Evolutionary conservation across 345 rosid species (phyloP).

Genomic region (Brassica cretica): DNA sequence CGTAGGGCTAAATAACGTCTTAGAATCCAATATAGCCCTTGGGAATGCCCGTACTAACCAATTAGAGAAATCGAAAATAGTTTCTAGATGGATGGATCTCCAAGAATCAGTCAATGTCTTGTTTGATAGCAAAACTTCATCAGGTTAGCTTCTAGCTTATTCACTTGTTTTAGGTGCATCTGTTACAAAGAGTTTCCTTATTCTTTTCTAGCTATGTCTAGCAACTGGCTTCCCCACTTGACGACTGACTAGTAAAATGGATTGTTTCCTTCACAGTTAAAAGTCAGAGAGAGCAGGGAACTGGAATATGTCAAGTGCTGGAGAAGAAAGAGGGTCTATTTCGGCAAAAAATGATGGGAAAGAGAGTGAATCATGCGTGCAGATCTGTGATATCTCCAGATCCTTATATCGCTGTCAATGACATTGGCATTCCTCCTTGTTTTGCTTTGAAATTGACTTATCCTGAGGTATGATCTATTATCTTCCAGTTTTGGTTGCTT

Average conservation of each 20-base stretch:
- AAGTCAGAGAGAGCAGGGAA: conserved; percentile 58
- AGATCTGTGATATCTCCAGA: conserved; percentile 98
- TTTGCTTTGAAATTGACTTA: conserved; percentile 84
- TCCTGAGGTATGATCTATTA: conserved; percentile 72
- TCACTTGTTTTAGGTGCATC: conserved; percentile 20
- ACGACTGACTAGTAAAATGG: conserved; percentile 10
- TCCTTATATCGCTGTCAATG: conserved; percentile 93
- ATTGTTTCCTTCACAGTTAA: conserved; percentile 50
- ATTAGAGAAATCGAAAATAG: conserved; percentile 38
- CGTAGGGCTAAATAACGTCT: conserved; percentile 66
- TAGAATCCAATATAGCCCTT: conserved; percentile 61
- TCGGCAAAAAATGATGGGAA: conserved; percentile 99
- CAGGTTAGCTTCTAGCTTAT: conserved; percentile 48
- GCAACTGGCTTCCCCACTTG: conserved; percentile 9
- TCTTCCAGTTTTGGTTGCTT: neutral
- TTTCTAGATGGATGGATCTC: conserved; percentile 77
- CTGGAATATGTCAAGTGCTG: conserved; percentile 87
- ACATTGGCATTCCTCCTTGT: conserved; percentile 95
- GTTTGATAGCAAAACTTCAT: conserved; percentile 78
- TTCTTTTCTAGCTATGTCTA: too few species aligned
- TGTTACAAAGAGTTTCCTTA: neutral
- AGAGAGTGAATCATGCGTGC: conserved; percentile 96
- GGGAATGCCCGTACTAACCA: conserved; percentile 60
- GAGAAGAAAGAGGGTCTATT: conserved; percentile 97
- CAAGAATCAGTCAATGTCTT: conserved; percentile 78